Conservation (phyloP, 441 rosid species). For the Brassica balearica region DNA sequence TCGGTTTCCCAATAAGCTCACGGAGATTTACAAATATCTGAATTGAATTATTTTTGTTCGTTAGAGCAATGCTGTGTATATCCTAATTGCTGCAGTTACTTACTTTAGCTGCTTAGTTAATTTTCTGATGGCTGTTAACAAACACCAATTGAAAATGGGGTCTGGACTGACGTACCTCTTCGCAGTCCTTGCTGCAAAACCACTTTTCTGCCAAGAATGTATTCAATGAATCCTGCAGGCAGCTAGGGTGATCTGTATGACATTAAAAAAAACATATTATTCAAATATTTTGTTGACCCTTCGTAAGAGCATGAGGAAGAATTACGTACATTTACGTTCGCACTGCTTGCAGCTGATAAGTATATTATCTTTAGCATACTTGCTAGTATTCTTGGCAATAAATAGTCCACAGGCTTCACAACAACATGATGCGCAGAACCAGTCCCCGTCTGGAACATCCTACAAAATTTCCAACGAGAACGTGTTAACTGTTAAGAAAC, state of each 20-base stretch:
- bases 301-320: constrained; percentile 17
- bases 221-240: constrained; percentile 47
- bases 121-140: constrained; percentile 19
- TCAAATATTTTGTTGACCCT: background rate
- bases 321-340: constrained; percentile 63
- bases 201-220: constrained; percentile 47
- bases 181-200: constrained; percentile 77
- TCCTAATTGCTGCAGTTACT: background rate
- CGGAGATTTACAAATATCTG: constrained; percentile 62
- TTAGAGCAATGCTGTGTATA: constrained; percentile 24
- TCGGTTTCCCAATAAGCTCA: constrained; percentile 59
- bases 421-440: constrained; percentile 71
- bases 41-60: constrained; percentile 21
- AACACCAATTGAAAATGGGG: background rate
- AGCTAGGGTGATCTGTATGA: constrained; percentile 62
- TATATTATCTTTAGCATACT: constrained; percentile 37
- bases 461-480: constrained; percentile 34
- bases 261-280: background rate
- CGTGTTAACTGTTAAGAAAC: constrained; percentile 37
- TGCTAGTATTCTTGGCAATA: constrained; percentile 43
- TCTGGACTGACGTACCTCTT: constrained; percentile 53
- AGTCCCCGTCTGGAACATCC: constrained; percentile 70
- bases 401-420: constrained; percentile 55
- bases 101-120: background rate
- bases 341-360: constrained; percentile 68